These are phyloP conservation scores for Thielaviopsis ethacetica DNA, from an alignment of 2,329 filamentous ascomycete species.

Conservation along the genomic window DNA sequence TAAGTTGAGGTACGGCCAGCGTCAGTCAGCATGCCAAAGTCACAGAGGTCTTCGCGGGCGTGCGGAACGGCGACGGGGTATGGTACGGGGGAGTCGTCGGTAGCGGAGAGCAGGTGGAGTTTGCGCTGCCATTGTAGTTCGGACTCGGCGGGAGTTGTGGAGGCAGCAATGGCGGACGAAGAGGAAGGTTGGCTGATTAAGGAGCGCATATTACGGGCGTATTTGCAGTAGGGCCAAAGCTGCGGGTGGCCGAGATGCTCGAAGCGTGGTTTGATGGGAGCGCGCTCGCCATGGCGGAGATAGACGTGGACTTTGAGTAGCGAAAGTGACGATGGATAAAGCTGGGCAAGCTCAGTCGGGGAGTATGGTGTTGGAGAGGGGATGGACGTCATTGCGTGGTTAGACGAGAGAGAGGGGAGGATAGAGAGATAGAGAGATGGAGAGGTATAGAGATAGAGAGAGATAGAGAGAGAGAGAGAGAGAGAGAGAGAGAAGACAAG, in stretches of 20 bases:
- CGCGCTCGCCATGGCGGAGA: constrained; percentile 65
- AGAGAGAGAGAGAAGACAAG: background rate
- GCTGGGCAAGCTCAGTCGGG: constrained; percentile 56
- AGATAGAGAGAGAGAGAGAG: background rate
- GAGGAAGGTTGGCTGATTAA: constrained; percentile 17
- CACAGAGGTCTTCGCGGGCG: constrained; percentile 71
- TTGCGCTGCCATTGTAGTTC: constrained; percentile 27
- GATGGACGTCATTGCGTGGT: constrained; percentile 57
- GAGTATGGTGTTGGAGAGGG: constrained; percentile 61
- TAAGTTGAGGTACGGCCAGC: constrained; percentile 56
- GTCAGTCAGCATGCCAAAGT: constrained; percentile 61
- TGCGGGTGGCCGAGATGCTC: constrained; percentile 52
- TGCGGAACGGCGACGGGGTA: constrained; percentile 43
- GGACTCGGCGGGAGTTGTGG: constrained; percentile 15
- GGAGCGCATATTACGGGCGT: constrained; percentile 50
- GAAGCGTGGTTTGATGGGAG: constrained; percentile 77
- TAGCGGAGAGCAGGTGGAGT: constrained; percentile 26
- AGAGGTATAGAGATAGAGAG: background rate
- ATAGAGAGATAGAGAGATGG: too few relatives aligned
- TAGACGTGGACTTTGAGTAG: constrained; percentile 83
- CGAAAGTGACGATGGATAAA: constrained; percentile 68
- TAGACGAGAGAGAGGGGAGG: too few relatives aligned
- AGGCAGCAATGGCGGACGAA: constrained; percentile 17
- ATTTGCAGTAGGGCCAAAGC: constrained; percentile 83
- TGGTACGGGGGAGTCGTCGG: constrained; percentile 54